Conservation (phyloP, 805 yeast species). For the Saturnispora gosingensis region DNA sequence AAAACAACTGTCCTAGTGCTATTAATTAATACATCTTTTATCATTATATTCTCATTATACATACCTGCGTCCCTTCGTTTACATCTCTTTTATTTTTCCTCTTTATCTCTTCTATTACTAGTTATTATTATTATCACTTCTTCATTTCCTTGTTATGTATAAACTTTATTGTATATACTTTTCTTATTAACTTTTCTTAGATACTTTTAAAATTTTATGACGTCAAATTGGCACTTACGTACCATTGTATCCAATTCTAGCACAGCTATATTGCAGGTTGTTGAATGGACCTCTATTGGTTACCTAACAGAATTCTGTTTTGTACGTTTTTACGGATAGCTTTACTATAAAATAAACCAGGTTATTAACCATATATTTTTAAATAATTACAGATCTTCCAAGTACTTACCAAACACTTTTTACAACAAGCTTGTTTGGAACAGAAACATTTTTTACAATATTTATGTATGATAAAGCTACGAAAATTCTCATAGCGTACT, state of each 20-base stretch:
- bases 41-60: not conserved
- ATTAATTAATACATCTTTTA: not conserved
- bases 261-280: not conserved
- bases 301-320: no score
- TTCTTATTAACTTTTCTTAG: not conserved
- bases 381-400: no score
- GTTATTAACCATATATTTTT: no score
- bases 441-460: no score
- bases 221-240: not conserved
- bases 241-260: not conserved
- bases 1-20: constrained; percentile 28
- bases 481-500: no score
- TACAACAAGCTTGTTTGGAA: no score
- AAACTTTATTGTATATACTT: not conserved
- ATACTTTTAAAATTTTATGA: not conserved
- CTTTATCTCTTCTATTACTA: not conserved
- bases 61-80: not conserved
- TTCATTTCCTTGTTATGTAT: not conserved
- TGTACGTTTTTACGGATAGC: no score
- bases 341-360: no score
- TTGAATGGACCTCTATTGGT: no score
- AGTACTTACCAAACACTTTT: no score
- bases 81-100: not conserved
- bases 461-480: no score
- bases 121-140: not conserved